A percentile compares a stretch with the other conserved stretches of the same genome.
These are phyloP conservation scores for Beauveria scarabaeidicola DNA, from an alignment of 2,329 filamentous ascomycete species.

Conservation along the genomic window DNA sequence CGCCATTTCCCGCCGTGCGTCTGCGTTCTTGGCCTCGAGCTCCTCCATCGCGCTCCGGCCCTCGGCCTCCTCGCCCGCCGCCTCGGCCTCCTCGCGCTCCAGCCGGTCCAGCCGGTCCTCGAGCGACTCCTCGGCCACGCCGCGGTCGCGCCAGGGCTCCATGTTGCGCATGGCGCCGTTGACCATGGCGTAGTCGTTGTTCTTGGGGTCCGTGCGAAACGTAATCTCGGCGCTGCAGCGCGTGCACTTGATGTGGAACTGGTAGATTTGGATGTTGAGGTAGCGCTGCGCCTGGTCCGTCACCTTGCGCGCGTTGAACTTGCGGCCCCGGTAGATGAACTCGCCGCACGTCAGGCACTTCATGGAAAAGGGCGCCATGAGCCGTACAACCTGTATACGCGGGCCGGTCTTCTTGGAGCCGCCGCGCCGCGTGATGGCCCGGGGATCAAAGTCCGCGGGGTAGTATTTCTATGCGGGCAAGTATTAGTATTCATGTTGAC, in stretches of 20 bases:
- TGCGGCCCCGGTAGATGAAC: conserved; percentile 87
- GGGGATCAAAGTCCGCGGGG: conserved; percentile 83
- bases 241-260: conserved; percentile 78
- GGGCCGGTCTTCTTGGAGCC: conserved; percentile 66
- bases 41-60: conserved; percentile 92
- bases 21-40: conserved; percentile 84
- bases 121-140: conserved; percentile 66
- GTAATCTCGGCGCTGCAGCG: conserved; percentile 80
- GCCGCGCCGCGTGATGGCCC: conserved; percentile 62
- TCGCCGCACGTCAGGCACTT: conserved; percentile 48
- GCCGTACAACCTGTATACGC: conserved; percentile 74
- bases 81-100: conserved; percentile 63
- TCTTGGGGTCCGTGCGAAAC: conserved; percentile 91
- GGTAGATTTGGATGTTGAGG: conserved; percentile 75
- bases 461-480: conserved; percentile 41
- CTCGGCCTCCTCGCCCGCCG: conserved; percentile 44
- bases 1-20: conserved; percentile 92
- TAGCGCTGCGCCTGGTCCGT: conserved; percentile 83
- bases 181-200: conserved; percentile 79
- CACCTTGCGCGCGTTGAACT: conserved; percentile 93
- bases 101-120: conserved; percentile 79
- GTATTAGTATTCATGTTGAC: neutral
- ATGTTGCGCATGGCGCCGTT: conserved; percentile 85
- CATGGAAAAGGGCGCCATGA: conserved; percentile 55
- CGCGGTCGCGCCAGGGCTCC: conserved; percentile 70